Evolutionary conservation across 192 early-diverging fungal species (phyloP).

Genomic region (Kickxella alabastrina): DNA sequence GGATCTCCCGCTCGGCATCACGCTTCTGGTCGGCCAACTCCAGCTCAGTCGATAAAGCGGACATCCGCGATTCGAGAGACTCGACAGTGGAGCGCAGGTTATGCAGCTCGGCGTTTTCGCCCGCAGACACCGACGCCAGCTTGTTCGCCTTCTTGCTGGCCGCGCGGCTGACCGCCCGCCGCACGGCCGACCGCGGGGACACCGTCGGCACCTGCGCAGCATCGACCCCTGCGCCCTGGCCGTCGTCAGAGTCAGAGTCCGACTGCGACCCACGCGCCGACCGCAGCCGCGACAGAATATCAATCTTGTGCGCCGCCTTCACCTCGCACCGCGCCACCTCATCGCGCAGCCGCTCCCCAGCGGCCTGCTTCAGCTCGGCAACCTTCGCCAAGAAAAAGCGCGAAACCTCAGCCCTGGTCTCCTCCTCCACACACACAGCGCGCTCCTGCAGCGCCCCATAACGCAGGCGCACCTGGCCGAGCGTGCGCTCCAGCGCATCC

Average conservation of each 20-base stretch:
- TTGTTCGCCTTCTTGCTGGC: slow-evolving; percentile 47
- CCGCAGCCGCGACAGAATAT: slow-evolving; percentile 48
- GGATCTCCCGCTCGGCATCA: slow-evolving; percentile 13
- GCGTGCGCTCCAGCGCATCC: slow-evolving; percentile 15
- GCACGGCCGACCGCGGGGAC: slow-evolving; percentile 36
- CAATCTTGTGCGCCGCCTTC: slow-evolving; percentile 46
- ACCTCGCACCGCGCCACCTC: slow-evolving; percentile 31
- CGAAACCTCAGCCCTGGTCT: slow-evolving; percentile 54
- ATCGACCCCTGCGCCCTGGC: slow-evolving; percentile 2
- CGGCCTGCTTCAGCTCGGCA: slow-evolving; percentile 44
- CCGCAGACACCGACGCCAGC: slow-evolving; percentile 39
- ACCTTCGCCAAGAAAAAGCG: slow-evolving; percentile 47
- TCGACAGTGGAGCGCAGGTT: slow-evolving; percentile 14
- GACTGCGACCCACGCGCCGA: not conserved
- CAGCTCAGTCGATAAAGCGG: slow-evolving; percentile 27
- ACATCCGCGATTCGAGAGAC: slow-evolving; percentile 14
- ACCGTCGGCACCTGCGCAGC: slow-evolving; percentile 41
- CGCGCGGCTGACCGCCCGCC: slow-evolving; percentile 39
- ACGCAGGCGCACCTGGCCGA: slow-evolving; percentile 22
- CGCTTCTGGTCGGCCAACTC: slow-evolving; percentile 35
- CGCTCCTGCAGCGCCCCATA: slow-evolving; percentile 53
- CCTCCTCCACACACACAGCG: slow-evolving; percentile 53
- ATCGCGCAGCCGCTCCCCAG: slow-evolving; percentile 39
- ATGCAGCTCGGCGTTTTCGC: slow-evolving; percentile 27
- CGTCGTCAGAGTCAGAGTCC: slow-evolving; percentile 11